A percentile compares a stretch with the other conserved stretches of the same genome.
phyloP scores from a whole-genome alignment of 768 basidiomycete genomes.

The Holtermannia corniformis region DNA sequence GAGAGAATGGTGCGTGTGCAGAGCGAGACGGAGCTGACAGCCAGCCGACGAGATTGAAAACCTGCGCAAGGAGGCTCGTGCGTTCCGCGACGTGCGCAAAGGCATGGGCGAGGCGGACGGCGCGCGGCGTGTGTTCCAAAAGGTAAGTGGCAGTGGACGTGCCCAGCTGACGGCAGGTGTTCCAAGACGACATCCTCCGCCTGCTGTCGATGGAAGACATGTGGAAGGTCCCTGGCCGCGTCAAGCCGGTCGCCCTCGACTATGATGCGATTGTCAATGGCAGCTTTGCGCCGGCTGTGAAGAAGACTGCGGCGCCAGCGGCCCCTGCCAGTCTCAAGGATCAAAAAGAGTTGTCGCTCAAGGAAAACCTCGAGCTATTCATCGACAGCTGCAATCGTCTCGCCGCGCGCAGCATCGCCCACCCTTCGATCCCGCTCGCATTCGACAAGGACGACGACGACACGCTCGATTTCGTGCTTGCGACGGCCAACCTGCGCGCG shows the following conservation, averaged over 20 bases:
- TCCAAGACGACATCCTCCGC: slow-evolving; percentile 74
- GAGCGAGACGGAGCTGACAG: neutral
- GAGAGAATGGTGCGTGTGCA: slow-evolving; percentile 68
- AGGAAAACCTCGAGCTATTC: slow-evolving; percentile 75
- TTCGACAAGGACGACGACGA: slow-evolving; percentile 99
- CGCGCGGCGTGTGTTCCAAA: slow-evolving; percentile 67
- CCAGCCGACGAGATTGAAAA: slow-evolving; percentile 82
- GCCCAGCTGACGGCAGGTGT: slow-evolving; percentile 54
- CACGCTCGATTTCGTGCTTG: slow-evolving; percentile 90
- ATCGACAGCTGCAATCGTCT: slow-evolving; percentile 75
- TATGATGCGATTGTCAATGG: slow-evolving; percentile 64
- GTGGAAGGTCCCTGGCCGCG: slow-evolving; percentile 69
- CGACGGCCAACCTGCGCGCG: slow-evolving; percentile 84
- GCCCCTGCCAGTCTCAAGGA: slow-evolving; percentile 55
- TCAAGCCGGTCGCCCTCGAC: slow-evolving; percentile 74
- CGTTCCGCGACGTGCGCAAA: slow-evolving; percentile 69
- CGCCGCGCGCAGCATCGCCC: slow-evolving; percentile 55
- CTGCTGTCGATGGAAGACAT: slow-evolving; percentile 89
- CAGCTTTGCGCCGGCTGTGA: slow-evolving; percentile 48
- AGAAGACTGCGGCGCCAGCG: slow-evolving; percentile 16
- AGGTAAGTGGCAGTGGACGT: slow-evolving; percentile 52
- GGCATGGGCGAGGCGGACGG: slow-evolving; percentile 55
- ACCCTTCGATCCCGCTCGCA: slow-evolving; percentile 45
- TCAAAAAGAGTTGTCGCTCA: slow-evolving; percentile 63
- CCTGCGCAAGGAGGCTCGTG: slow-evolving; percentile 76